These are phyloP conservation scores for Uncinocarpus reesii DNA, from an alignment of 2,329 filamentous ascomycete genomes.

Conservation along the genomic window DNA sequence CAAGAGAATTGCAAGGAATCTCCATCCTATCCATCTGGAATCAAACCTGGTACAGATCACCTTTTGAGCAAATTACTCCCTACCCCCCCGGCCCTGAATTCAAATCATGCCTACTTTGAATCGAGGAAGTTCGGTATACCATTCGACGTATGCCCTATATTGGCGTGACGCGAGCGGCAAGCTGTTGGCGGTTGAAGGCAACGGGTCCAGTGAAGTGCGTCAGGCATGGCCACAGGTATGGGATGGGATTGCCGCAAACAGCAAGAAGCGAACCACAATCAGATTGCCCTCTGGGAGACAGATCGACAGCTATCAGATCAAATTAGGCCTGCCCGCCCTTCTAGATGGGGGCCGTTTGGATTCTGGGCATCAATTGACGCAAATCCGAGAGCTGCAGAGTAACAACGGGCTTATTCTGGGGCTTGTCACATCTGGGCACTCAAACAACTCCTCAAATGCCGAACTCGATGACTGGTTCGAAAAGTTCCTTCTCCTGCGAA, in stretches of 20 bases:
- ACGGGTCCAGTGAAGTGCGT: not conserved
- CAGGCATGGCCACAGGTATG: not conserved
- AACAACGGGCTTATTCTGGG: not conserved
- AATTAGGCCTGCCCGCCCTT: not conserved
- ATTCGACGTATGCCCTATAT: conserved; percentile 7
- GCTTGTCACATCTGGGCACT: not conserved
- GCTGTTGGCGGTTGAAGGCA: not conserved
- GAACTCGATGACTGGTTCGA: conserved; percentile 1
- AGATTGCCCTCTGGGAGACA: not conserved
- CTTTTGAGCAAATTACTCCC: not conserved
- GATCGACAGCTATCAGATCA: not conserved
- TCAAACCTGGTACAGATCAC: not conserved
- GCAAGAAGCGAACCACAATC: not conserved
- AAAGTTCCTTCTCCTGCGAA: not conserved
- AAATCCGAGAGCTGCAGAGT: not conserved
- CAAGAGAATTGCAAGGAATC: not conserved
- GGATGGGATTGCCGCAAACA: not conserved
- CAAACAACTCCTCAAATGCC: not conserved
- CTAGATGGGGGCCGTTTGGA: not conserved
- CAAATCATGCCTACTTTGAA: conserved; percentile 2
- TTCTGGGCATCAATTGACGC: not conserved
- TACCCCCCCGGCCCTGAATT: not conserved
- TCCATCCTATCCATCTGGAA: not conserved
- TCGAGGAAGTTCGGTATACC: conserved; percentile 1
- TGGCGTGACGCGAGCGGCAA: conserved; percentile 3